Conservation (phyloP, 176 grass and related monocot species). For the Eragrostis nindensis region DNA sequence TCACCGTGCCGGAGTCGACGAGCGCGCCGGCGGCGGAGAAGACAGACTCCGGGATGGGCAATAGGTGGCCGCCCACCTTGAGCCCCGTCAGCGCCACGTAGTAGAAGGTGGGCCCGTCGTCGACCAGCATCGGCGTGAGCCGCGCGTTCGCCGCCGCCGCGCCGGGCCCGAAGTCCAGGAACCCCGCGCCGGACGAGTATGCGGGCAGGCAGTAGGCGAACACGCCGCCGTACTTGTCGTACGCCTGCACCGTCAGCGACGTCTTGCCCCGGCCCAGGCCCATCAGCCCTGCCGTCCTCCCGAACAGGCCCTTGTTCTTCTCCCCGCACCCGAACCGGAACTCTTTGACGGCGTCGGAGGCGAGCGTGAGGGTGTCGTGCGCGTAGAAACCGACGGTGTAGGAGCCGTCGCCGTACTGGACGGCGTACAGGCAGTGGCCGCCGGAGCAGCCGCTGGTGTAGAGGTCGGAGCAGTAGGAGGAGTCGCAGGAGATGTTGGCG, state of each 20-base stretch:
- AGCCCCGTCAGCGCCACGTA: slow-evolving; percentile 61
- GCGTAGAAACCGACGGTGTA: slow-evolving; percentile 73
- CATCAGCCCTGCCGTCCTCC: slow-evolving; percentile 57
- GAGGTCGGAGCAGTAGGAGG: slow-evolving; percentile 65
- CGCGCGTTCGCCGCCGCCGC: slow-evolving; percentile 36
- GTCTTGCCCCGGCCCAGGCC: slow-evolving; percentile 66
- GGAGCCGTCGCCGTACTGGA: slow-evolving; percentile 78
- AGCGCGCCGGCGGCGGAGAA: slow-evolving; percentile 60
- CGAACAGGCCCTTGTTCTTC: slow-evolving; percentile 73
- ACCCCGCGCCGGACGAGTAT: slow-evolving; percentile 47
- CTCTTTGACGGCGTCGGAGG: background rate
- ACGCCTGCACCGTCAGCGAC: slow-evolving; percentile 66
- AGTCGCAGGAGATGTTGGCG: slow-evolving; percentile 74
- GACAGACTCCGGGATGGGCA: slow-evolving; percentile 38
- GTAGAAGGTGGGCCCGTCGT: slow-evolving; percentile 72
- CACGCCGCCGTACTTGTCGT: slow-evolving; percentile 52
- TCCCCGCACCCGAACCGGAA: slow-evolving; percentile 82
- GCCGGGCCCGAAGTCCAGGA: slow-evolving; percentile 57
- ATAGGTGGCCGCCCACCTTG: slow-evolving; percentile 50
- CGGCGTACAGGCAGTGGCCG: slow-evolving; percentile 59
- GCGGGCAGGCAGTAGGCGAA: slow-evolving; percentile 85
- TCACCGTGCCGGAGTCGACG: slow-evolving; percentile 92
- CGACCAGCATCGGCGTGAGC: slow-evolving; percentile 61
- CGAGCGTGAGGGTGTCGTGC: slow-evolving; percentile 63
- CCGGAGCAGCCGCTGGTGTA: slow-evolving; percentile 27